phyloP scores from a whole-genome alignment of 2,329 filamentous ascomycete species.

The Diaporthe velutina region DNA sequence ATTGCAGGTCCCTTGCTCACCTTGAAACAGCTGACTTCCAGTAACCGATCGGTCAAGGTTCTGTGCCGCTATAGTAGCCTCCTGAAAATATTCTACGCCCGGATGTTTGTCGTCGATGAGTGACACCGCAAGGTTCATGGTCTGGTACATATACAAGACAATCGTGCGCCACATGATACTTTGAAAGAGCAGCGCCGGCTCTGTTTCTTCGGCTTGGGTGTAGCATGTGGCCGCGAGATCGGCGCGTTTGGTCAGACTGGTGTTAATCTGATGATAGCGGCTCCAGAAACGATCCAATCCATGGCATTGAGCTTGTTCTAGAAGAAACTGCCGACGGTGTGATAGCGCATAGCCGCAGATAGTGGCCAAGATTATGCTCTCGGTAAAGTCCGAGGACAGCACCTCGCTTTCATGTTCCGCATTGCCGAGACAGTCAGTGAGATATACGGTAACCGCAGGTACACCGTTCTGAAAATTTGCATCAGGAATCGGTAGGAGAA shows the following conservation, averaged over 20 bases:
- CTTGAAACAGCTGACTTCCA: not conserved
- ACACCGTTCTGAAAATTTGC: not conserved
- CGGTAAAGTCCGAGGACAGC: not conserved
- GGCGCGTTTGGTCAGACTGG: not conserved
- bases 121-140: not conserved
- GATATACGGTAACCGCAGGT: not conserved
- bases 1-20: not conserved
- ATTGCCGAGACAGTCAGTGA: not conserved
- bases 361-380: constrained; percentile 3
- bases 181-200: not conserved
- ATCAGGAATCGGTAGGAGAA: not conserved
- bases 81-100: not conserved
- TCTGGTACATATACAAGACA: not conserved
- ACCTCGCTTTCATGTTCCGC: not conserved
- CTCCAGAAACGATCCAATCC: constrained; percentile 1
- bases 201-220: not conserved
- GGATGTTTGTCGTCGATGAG: not conserved
- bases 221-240: not conserved
- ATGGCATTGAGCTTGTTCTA: not conserved
- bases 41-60: not conserved
- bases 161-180: not conserved
- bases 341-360: not conserved
- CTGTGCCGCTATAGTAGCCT: not conserved
- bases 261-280: not conserved
- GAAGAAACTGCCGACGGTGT: not conserved